phyloP scores from a whole-genome alignment of 306 rosid genomes.

The Gillenia trifoliata region DNA sequence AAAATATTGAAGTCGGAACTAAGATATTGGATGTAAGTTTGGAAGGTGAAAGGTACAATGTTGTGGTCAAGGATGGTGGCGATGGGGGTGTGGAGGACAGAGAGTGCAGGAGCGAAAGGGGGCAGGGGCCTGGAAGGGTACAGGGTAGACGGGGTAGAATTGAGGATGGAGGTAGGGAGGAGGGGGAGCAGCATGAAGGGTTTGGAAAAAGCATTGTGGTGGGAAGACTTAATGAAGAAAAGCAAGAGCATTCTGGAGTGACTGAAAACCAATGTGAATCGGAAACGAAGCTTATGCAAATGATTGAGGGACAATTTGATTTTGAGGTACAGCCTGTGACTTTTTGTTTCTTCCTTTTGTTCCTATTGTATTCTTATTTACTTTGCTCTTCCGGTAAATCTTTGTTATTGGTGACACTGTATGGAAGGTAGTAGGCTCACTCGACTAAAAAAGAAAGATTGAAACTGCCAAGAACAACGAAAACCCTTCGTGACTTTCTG shows the following conservation, averaged over 20 bases:
- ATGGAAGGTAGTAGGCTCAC: no score
- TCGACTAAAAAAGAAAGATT: no score
- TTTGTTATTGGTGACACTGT: background rate
- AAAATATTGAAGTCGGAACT: no score
- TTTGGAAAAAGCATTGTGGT: background rate
- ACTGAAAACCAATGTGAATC: constrained; percentile 4
- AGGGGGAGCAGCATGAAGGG: background rate
- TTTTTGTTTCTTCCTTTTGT: background rate
- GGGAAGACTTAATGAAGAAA: background rate
- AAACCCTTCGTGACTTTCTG: no score
- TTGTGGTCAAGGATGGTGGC: constrained; percentile 6
- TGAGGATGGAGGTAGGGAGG: constrained; percentile 3
- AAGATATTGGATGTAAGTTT: background rate
- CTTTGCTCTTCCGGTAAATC: background rate
- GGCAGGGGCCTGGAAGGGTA: constrained; percentile 1
- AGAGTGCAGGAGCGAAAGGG: background rate
- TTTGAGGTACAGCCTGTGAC: background rate
- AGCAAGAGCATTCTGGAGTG: background rate
- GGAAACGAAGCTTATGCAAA: background rate
- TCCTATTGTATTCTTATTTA: background rate
- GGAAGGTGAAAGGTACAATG: constrained; percentile 17
- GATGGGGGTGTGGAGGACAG: constrained; percentile 12
- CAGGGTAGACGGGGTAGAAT: background rate
- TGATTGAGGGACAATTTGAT: constrained; percentile 8
- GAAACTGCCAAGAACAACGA: no score